Conservation (phyloP, 1,284 basidiomycete genomes). For the Tilletia walkeri region DNA sequence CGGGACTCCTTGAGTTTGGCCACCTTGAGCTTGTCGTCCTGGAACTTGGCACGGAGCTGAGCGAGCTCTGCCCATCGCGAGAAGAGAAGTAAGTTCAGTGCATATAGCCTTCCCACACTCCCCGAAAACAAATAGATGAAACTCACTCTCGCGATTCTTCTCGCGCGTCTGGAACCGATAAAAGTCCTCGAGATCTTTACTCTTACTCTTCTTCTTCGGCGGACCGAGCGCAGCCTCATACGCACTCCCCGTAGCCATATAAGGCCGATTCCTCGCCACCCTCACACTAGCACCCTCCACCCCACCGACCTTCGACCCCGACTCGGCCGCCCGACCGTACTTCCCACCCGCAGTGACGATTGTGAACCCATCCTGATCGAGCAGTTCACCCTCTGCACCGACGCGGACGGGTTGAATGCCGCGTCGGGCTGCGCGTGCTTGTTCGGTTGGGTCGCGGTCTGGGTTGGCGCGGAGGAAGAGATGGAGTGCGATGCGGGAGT, state of each 20-base stretch:
- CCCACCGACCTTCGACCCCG: conserved; percentile 16
- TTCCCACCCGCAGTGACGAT: conserved; percentile 50
- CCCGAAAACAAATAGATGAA: not conserved
- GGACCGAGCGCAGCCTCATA: not conserved
- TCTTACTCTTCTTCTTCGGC: conserved; percentile 38
- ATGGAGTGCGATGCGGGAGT: conserved; percentile 39
- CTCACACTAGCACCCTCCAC: conserved; percentile 16
- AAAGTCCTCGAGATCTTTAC: conserved; percentile 44
- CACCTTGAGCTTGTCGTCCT: conserved; percentile 47
- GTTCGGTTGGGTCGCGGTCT: conserved; percentile 19
- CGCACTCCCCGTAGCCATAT: not conserved
- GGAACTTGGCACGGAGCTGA: conserved; percentile 46
- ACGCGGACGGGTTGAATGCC: conserved; percentile 46
- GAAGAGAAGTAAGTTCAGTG: not conserved
- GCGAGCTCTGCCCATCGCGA: conserved; percentile 34
- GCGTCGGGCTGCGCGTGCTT: not conserved
- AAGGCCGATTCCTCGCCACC: conserved; percentile 10
- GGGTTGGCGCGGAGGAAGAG: conserved; percentile 44
- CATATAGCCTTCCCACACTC: no score
- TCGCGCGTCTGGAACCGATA: conserved; percentile 53
- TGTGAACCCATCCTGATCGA: conserved; percentile 53
- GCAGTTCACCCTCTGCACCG: conserved; percentile 48
- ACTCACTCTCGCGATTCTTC: conserved; percentile 43
- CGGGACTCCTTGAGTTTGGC: conserved; percentile 44
- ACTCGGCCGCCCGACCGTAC: conserved; percentile 41